Conservation (phyloP, 202 grass and related monocot genomes). For the Bolboschoenoplectus hybrid region DNA sequence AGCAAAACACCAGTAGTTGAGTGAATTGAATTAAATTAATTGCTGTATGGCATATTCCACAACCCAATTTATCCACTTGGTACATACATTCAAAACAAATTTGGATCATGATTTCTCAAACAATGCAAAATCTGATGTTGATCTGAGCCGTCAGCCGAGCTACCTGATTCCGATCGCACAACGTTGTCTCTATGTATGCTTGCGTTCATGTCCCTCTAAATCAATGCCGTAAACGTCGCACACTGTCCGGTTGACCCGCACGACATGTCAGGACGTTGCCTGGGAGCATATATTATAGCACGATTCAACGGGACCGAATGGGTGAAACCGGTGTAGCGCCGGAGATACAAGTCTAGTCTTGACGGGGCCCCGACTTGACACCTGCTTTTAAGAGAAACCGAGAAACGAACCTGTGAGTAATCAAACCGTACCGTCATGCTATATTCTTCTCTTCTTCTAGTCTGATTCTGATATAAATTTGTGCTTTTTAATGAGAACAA, state of each 20-base stretch:
- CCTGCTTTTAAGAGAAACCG: background rate
- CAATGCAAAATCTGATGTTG: background rate
- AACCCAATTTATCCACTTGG: background rate
- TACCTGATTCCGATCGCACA: background rate
- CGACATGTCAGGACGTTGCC: background rate
- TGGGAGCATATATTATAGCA: background rate
- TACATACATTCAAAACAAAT: background rate
- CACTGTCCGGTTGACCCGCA: background rate
- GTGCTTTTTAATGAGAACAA: background rate
- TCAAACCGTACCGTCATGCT: background rate
- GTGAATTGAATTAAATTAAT: background rate
- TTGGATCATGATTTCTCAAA: background rate
- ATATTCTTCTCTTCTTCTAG: background rate
- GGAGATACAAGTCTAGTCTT: background rate
- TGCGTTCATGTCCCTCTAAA: background rate
- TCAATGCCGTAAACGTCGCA: background rate
- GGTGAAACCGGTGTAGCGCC: background rate
- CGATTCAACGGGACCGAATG: background rate
- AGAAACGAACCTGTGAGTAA: background rate
- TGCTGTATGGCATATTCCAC: background rate
- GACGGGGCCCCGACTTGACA: background rate
- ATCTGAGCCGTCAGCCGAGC: background rate
- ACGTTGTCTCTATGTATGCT: background rate
- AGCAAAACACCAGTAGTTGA: background rate
- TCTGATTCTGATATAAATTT: background rate